Conservation (phyloP, 441 rosid genomes). For the Arabidopsis lyrata region DNA sequence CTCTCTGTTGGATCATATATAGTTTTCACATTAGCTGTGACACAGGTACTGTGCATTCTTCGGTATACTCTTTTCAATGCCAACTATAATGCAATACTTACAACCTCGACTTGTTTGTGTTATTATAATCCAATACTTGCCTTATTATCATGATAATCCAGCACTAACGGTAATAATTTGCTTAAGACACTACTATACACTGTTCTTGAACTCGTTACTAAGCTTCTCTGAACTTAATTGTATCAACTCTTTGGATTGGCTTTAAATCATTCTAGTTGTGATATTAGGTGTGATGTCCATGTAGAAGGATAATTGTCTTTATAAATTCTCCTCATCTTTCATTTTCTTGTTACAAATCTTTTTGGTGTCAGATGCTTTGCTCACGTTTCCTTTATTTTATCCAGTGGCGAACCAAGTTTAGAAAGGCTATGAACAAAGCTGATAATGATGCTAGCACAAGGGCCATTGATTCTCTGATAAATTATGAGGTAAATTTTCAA, state of each 20-base stretch:
- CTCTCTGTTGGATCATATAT: conserved; percentile 86
- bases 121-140: conserved; percentile 19
- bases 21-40: conserved; percentile 80
- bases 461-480: conserved; percentile 91
- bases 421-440: conserved; percentile 95
- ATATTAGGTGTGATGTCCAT: background rate
- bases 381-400: conserved; percentile 27
- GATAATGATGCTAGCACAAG: conserved; percentile 92
- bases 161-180: conserved; percentile 8
- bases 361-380: conserved; percentile 35
- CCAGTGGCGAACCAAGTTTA: conserved; percentile 91
- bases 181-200: background rate
- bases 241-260: conserved; percentile 18
- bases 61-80: background rate
- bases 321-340: background rate
- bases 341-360: conserved; percentile 11
- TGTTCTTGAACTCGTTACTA: conserved; percentile 21
- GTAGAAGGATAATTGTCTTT: conserved; percentile 10
- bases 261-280: conserved; percentile 7
- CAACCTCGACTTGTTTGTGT: no score
- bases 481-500: conserved; percentile 75
- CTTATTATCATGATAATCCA: background rate
- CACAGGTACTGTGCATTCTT: conserved; percentile 66
- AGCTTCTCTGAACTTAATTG: conserved; percentile 13
- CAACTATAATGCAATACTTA: conserved; percentile 19